Conservation (phyloP, 495 filamentous ascomycete genomes). For the Tetracladium marchalianum region DNA sequence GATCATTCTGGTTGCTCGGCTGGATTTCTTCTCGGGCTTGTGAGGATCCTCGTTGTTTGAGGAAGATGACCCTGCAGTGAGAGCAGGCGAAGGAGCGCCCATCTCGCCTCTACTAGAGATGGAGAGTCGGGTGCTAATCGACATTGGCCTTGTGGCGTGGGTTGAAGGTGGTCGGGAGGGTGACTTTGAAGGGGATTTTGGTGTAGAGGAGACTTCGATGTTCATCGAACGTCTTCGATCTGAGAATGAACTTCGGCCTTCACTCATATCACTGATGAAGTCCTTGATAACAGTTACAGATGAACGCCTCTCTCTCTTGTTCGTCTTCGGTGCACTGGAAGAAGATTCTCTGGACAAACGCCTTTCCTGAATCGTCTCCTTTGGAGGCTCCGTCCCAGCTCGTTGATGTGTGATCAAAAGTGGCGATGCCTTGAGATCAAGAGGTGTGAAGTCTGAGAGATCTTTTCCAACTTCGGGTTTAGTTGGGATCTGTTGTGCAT, state of each 20-base stretch:
- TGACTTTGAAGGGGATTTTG: constrained; percentile 24
- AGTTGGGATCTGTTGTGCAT: constrained; percentile 29
- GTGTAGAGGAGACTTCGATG: constrained; percentile 20
- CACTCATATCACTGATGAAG: constrained; percentile 45
- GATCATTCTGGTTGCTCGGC: constrained; percentile 65
- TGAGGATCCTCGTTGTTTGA: constrained; percentile 8
- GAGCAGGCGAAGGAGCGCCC: constrained; percentile 1
- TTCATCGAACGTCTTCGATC: constrained; percentile 30
- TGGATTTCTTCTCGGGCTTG: constrained; percentile 44
- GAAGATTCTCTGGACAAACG: constrained; percentile 13
- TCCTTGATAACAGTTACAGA: constrained; percentile 42
- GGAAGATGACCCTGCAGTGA: constrained; percentile 7
- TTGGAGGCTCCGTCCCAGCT: constrained; percentile 19
- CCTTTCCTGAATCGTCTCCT: constrained; percentile 16
- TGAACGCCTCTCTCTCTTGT: constrained; percentile 27
- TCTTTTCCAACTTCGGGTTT: constrained; percentile 28
- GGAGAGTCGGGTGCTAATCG: constrained; percentile 14
- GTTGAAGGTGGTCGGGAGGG: constrained; percentile 33
- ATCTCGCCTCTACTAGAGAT: constrained; percentile 5
- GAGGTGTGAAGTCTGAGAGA: constrained; percentile 28
- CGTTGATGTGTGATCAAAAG: constrained; percentile 61
- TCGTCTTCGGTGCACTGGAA: constrained; percentile 13
- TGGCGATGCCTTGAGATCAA: constrained; percentile 62
- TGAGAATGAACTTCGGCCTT: constrained; percentile 31
- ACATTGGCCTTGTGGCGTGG: constrained; percentile 18